A percentile compares a stretch with the other conserved stretches of the same genome.
Conservation (phyloP, 2,329 filamentous ascomycete species). For the Arthrinium phaeospermum region DNA sequence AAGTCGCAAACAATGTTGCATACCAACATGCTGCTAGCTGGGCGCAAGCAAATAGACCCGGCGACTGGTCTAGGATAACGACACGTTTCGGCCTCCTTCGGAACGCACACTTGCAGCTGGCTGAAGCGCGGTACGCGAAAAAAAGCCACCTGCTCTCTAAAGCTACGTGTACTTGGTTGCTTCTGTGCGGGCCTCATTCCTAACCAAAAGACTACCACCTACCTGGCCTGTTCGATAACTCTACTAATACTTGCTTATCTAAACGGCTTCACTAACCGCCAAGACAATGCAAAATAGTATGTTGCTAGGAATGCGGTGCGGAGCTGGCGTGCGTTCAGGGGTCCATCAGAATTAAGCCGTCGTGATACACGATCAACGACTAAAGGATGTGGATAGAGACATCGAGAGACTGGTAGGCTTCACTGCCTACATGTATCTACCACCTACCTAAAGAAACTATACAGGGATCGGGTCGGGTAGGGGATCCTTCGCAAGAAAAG, state of each 20-base stretch:
- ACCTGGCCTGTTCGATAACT: background rate
- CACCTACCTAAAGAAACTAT: background rate
- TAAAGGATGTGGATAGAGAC: background rate
- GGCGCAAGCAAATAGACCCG: background rate
- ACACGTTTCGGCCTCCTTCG: background rate
- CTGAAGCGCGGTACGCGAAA: background rate
- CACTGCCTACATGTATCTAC: background rate
- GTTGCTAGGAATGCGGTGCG: background rate
- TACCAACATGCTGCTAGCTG: background rate
- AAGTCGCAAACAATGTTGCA: constrained; percentile 12
- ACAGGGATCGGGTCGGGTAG: background rate
- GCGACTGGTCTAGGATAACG: background rate
- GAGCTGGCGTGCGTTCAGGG: background rate
- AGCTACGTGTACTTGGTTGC: background rate
- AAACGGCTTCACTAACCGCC: background rate
- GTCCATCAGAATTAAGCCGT: background rate
- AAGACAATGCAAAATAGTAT: constrained; percentile 8
- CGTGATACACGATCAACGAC: background rate
- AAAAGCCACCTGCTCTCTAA: background rate
- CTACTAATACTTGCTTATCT: background rate
- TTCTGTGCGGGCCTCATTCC: background rate
- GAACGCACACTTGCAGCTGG: background rate
- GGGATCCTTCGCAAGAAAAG: background rate
- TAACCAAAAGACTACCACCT: background rate
- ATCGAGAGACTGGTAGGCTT: background rate